phyloP scores from a whole-genome alignment of 495 filamentous ascomycete genomes.

The Penicillium alfredii region DNA sequence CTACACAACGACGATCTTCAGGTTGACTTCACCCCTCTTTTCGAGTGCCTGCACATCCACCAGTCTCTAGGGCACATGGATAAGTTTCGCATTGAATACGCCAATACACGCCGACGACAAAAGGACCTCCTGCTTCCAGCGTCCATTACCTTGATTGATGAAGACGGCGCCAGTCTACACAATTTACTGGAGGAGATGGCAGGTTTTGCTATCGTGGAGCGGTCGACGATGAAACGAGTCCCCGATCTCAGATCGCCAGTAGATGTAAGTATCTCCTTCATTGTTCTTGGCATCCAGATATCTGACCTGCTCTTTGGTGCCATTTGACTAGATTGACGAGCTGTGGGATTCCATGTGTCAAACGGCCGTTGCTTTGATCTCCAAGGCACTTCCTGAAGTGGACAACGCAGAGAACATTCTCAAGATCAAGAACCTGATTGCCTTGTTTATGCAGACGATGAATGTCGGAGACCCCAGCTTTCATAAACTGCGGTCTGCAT shows the following conservation, averaged over 20 bases:
- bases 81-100: constrained; percentile 85
- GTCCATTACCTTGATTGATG: constrained; percentile 61
- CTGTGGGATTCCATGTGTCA: constrained; percentile 99
- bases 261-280: constrained; percentile 53
- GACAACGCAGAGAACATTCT: constrained; percentile 78
- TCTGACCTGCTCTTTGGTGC: no score
- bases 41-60: constrained; percentile 95
- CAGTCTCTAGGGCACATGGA: constrained; percentile 90
- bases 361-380: constrained; percentile 71
- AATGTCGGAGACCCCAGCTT: constrained; percentile 47
- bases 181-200: constrained; percentile 87
- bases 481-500: background rate
- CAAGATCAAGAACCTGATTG: constrained; percentile 86
- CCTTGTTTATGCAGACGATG: constrained; percentile 97
- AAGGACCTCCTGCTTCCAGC: constrained; percentile 81
- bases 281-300: no score
- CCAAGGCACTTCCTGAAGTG: constrained; percentile 66
- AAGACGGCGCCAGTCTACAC: constrained; percentile 72
- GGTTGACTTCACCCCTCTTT: constrained; percentile 90
- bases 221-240: constrained; percentile 80
- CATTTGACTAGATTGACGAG: constrained; percentile 69
- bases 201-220: constrained; percentile 95
- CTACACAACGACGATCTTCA: constrained; percentile 89
- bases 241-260: constrained; percentile 73
- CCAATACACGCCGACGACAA: constrained; percentile 78